A percentile compares a stretch with the other conserved stretches of the same genome.
Conservation (phyloP, 345 rosid genomes). For the Microcos paniculata region DNA sequence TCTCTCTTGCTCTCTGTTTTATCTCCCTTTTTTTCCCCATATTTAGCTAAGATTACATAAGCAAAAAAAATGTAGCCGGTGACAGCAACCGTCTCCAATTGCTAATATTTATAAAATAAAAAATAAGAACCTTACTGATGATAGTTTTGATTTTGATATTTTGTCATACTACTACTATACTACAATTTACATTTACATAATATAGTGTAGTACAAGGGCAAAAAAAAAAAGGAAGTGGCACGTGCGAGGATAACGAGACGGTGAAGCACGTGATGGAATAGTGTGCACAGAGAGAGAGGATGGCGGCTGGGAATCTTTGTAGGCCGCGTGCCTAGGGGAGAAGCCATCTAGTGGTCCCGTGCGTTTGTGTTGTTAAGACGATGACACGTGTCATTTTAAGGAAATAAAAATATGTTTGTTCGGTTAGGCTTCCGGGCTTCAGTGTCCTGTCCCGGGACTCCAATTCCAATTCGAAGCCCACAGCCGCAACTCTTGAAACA, state of each 20-base stretch:
- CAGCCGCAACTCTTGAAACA: conserved; percentile 53
- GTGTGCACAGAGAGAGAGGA: not conserved
- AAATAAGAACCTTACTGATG: no score
- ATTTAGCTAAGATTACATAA: no score
- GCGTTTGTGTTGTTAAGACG: not conserved
- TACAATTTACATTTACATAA: no score
- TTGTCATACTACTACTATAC: no score
- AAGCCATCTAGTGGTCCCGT: conserved; percentile 45
- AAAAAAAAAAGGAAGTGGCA: not conserved
- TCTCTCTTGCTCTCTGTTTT: no score
- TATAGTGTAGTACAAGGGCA: no score
- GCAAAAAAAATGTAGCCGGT: not conserved
- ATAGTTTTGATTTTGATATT: no score
- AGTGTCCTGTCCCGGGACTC: not conserved
- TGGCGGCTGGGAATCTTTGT: conserved; percentile 58
- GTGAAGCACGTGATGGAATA: conserved; percentile 31
- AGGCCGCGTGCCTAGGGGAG: conserved; percentile 40
- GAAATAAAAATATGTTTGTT: not conserved
- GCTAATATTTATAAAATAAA: not conserved
- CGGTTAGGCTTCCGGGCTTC: no score
- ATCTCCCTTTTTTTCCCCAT: no score
- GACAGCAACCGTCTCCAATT: not conserved
- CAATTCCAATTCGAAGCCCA: no score
- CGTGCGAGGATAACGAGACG: conserved; percentile 16
- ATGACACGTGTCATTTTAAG: conserved; percentile 27